Percentiles rank a stretch among this genome's conserved stretches.
phyloP scores from a whole-genome alignment of 768 basidiomycete genomes.

The Russula emetica region DNA sequence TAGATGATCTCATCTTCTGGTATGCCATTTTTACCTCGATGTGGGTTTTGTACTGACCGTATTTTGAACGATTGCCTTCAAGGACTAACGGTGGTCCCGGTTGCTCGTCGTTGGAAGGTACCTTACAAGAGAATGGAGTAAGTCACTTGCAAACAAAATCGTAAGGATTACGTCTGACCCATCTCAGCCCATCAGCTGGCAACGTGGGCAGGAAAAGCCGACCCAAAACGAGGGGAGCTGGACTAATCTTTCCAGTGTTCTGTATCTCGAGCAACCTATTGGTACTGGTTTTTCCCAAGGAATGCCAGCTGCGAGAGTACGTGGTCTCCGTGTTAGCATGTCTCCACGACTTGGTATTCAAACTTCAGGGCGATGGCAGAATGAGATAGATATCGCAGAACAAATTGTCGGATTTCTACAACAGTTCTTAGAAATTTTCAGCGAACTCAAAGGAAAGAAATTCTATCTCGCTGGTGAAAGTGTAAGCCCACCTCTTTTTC shows the following conservation, averaged over 20 bases:
- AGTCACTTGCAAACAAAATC: slow-evolving; percentile 31
- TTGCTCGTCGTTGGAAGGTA: slow-evolving; percentile 67
- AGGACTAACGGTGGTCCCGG: slow-evolving; percentile 84
- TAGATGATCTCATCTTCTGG: slow-evolving; percentile 76
- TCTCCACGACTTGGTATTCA: neutral
- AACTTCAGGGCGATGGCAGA: slow-evolving; percentile 29
- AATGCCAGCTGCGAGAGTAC: slow-evolving; percentile 48
- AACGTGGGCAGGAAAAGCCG: slow-evolving; percentile 55
- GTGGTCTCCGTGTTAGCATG: neutral
- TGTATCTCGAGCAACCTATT: slow-evolving; percentile 77
- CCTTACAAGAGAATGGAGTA: slow-evolving; percentile 73
- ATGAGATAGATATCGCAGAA: slow-evolving; percentile 54
- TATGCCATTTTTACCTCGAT: slow-evolving; percentile 32
- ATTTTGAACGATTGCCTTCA: neutral
- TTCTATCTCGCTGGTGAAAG: slow-evolving; percentile 71
- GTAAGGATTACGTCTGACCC: neutral
- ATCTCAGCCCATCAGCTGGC: slow-evolving; percentile 60
- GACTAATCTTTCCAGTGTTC: slow-evolving; percentile 72
- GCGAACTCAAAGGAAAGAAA: slow-evolving; percentile 67
- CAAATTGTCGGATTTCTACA: slow-evolving; percentile 59
- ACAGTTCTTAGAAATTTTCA: slow-evolving; percentile 73
- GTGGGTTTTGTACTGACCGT: neutral
- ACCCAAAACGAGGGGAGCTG: slow-evolving; percentile 65
- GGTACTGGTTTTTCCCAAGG: slow-evolving; percentile 78
- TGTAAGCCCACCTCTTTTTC: slow-evolving; percentile 40